phyloP scores from a whole-genome alignment of 1,284 basidiomycete species.

The Calocybe gambosa region DNA sequence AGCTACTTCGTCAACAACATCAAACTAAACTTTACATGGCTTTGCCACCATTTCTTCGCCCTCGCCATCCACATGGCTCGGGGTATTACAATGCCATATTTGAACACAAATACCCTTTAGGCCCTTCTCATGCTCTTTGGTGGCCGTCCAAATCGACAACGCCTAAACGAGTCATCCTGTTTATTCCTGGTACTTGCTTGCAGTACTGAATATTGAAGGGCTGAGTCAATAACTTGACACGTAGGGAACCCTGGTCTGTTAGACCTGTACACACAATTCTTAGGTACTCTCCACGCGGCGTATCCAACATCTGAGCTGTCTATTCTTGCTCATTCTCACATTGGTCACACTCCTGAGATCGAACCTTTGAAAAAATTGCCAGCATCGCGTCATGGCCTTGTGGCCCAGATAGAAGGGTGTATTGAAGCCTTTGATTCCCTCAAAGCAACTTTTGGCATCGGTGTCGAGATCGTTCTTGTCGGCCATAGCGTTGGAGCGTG shows the following conservation, averaged over 20 bases:
- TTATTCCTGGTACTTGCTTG: slow-evolving; percentile 53
- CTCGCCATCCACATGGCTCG: slow-evolving; percentile 10
- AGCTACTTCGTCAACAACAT: slow-evolving; percentile 8
- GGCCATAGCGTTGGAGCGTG: slow-evolving; percentile 61
- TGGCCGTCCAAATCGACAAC: slow-evolving; percentile 34
- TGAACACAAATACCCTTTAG: slow-evolving; percentile 29
- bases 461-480: slow-evolving; percentile 37
- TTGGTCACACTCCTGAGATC: slow-evolving; percentile 44
- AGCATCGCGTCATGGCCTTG: slow-evolving; percentile 26
- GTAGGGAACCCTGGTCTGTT: slow-evolving; percentile 48
- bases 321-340: slow-evolving; percentile 47
- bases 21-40: slow-evolving; percentile 4
- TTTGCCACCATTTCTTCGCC: slow-evolving; percentile 32
- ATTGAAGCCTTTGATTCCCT: slow-evolving; percentile 46
- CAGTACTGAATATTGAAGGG: slow-evolving; percentile 40
- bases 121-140: slow-evolving; percentile 45
- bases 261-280: slow-evolving; percentile 53
- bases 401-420: slow-evolving; percentile 41
- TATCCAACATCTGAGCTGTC: slow-evolving; percentile 31
- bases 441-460: slow-evolving; percentile 25
- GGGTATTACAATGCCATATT: slow-evolving; percentile 31
- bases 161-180: slow-evolving; percentile 38
- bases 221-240: not conserved
- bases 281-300: slow-evolving; percentile 38
- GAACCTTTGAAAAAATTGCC: slow-evolving; percentile 8